Evolutionary conservation across 306 rosid species (phyloP).

Genomic region (Rosa multiflora): DNA sequence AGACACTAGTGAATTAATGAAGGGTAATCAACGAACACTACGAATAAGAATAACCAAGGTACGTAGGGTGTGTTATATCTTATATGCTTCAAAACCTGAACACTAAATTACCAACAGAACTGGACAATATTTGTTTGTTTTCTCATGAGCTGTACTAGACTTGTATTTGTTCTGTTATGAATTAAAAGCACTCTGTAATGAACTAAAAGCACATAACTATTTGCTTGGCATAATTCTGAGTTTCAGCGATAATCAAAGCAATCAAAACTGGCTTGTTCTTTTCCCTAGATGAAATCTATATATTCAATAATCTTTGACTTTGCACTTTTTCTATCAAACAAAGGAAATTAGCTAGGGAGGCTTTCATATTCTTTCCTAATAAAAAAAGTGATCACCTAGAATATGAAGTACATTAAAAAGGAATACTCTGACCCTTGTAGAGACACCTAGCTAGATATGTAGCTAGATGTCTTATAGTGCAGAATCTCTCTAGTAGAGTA

Average conservation of each 20-base stretch:
- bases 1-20: too few relatives aligned
- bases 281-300: background rate
- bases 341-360: background rate
- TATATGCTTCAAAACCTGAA: background rate
- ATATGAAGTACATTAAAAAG: background rate
- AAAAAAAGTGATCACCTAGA: background rate
- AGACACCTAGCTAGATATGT: background rate
- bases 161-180: background rate
- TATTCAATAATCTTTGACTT: background rate
- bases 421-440: too few relatives aligned
- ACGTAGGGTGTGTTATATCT: background rate
- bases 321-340: background rate
- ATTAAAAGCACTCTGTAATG: background rate
- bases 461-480: background rate
- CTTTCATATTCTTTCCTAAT: background rate
- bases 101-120: background rate
- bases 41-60: too few relatives aligned
- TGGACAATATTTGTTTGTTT: background rate
- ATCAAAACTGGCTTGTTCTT: background rate
- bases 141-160: too few relatives aligned
- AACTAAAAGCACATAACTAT: background rate
- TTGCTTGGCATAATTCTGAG: background rate
- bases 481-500: conserved; percentile 11
- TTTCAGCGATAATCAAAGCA: background rate
- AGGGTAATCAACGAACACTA: too few relatives aligned